These are phyloP conservation scores for Claviceps cyperi DNA, from an alignment of 2,329 filamentous ascomycete genomes.

Conservation along the genomic window DNA sequence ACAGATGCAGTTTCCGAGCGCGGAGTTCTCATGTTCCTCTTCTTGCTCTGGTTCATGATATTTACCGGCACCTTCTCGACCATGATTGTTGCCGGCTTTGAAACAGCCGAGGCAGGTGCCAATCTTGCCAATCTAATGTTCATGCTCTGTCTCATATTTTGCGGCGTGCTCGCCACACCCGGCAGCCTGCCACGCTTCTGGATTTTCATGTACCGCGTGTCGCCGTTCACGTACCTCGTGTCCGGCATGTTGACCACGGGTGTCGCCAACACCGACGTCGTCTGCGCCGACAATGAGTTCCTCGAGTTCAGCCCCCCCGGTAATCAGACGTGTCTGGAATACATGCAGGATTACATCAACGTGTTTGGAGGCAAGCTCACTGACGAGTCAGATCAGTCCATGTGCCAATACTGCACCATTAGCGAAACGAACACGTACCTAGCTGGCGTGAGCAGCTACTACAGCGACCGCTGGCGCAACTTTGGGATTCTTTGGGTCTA, in stretches of 20 bases:
- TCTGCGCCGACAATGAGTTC: conserved; percentile 56
- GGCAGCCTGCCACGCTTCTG: conserved; percentile 55
- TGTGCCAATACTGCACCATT: conserved; percentile 43
- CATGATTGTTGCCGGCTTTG: conserved; percentile 62
- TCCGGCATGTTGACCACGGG: conserved; percentile 56
- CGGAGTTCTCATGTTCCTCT: conserved; percentile 65
- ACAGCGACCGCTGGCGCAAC: conserved; percentile 51
- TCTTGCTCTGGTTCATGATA: conserved; percentile 60
- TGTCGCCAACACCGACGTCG: conserved; percentile 50
- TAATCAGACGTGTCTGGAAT: conserved; percentile 44
- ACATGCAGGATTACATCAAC: conserved; percentile 37
- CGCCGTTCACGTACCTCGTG: conserved; percentile 71
- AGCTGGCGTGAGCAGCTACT: conserved; percentile 32
- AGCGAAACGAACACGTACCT: conserved; percentile 38
- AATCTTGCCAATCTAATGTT: conserved; percentile 67
- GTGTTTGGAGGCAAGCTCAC: conserved; percentile 37
- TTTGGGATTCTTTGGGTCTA: conserved; percentile 50
- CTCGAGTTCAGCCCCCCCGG: conserved; percentile 48
- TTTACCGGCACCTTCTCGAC: conserved; percentile 72
- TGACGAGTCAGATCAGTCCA: conserved; percentile 28
- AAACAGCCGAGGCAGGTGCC: conserved; percentile 59
- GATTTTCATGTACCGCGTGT: conserved; percentile 68
- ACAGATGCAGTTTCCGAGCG: conserved; percentile 50
- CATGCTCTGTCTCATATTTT: conserved; percentile 60
- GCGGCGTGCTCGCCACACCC: conserved; percentile 55